Percentiles rank a stretch among this genome's conserved stretches.
Evolutionary conservation across 2,329 filamentous ascomycete genomes (phyloP).

Genomic region (Parasarocladium wereldwijsianum): DNA sequence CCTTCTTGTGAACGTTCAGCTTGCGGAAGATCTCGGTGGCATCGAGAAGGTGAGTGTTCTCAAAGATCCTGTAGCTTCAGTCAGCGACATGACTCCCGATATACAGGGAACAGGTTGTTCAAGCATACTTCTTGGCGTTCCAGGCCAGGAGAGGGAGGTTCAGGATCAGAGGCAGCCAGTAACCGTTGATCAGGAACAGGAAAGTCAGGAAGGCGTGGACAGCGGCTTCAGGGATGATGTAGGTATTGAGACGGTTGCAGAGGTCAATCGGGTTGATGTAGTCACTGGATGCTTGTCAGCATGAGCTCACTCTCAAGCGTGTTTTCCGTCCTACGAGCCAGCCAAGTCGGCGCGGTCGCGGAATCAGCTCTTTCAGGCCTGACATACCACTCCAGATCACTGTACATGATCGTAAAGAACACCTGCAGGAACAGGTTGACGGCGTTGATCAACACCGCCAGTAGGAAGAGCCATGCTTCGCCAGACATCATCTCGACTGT

Average conservation of each 20-base stretch:
- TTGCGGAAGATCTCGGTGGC: slow-evolving; percentile 99
- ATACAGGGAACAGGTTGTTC: background rate
- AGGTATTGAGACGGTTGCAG: slow-evolving; percentile 99
- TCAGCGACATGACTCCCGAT: background rate
- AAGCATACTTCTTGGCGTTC: slow-evolving; percentile 87
- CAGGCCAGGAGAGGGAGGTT: slow-evolving; percentile 85
- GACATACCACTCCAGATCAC: slow-evolving; percentile 92
- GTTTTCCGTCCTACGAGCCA: no score
- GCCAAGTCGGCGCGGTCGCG: no score
- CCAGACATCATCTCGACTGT: slow-evolving; percentile 57
- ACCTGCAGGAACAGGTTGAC: slow-evolving; percentile 99
- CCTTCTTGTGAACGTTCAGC: slow-evolving; percentile 98
- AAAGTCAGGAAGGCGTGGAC: slow-evolving; percentile 94
- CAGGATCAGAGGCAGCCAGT: slow-evolving; percentile 86
- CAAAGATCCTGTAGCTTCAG: slow-evolving; percentile 56
- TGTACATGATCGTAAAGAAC: slow-evolving; percentile 99
- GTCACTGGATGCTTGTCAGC: slow-evolving; percentile 47
- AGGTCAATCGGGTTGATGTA: slow-evolving; percentile 99
- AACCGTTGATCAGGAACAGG: slow-evolving; percentile 95
- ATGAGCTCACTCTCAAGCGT: background rate
- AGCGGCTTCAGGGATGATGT: slow-evolving; percentile 96
- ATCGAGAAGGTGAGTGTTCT: slow-evolving; percentile 93
- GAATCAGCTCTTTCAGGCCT: no score
- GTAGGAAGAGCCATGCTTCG: slow-evolving; percentile 95
- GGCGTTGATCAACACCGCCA: slow-evolving; percentile 97